Evolutionary conservation across 306 rosid genomes (phyloP), one percentile per base, ranked within the genome.

Genomic region (Lupinus albus): DNA sequence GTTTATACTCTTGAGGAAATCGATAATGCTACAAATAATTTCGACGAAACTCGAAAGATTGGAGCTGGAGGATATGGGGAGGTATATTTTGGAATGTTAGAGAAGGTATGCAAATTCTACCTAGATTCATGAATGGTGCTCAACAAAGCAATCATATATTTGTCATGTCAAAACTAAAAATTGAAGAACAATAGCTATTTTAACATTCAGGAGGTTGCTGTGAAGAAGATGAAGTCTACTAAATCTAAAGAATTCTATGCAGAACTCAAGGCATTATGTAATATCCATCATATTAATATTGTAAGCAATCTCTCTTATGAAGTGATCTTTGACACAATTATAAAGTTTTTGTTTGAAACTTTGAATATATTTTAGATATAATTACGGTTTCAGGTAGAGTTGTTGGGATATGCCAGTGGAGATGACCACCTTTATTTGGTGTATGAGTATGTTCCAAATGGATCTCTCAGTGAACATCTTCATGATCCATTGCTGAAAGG

Each of bases 1-100:
- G 72, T 74, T 64, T 92, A 72, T 78, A 32, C 61, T 74, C 71
- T 81, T 61, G 86, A 82, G 68, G 89, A 85, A 72, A 87, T 92
- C 32, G 91, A 83, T 84, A 75, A 82, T 55, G 96, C 96, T 12
- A 85, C 95, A 0, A 55, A 69, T 74, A 42, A 70, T 75, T 92
- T 92, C 2, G 77, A 85, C 61, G 95, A 85, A 71, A 64, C 75
- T 50, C 74, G 70, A 75, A 89, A 41, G 76, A 77, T 92, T 48
- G 98, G 98, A 78, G 84, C 67, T 53, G 98, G 95, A 57, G 98
- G 96, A 76, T 87, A 84, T 60, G 98, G 92, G 4, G 67, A 62
- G 17, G 96, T 89, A 71, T 89, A 82, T 81, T 80, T 80, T 25
- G 96, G 96, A 72, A 80, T 82, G 55, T 67, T 92, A 12, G 84